Conservation (phyloP, 345 rosid species). For the Bretschneidera sinensis region DNA sequence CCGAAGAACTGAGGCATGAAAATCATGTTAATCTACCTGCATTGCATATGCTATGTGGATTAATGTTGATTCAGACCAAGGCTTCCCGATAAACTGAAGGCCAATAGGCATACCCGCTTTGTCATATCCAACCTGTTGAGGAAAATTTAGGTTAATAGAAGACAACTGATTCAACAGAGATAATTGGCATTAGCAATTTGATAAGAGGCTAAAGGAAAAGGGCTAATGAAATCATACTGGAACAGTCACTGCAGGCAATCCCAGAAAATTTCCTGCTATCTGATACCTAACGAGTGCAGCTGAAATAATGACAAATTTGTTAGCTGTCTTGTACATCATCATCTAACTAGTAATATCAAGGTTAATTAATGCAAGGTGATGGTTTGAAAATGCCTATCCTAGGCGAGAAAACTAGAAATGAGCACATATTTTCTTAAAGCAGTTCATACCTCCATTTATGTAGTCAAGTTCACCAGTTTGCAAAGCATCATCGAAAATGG, state of each 20-base stretch:
- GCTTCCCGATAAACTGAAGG: conserved; percentile 68
- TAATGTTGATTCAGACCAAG: conserved; percentile 70
- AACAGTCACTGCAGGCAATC: conserved; percentile 64
- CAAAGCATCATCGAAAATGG: conserved; percentile 37
- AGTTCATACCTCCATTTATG: conserved; percentile 59
- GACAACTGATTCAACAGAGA: neutral
- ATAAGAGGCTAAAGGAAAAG: neutral
- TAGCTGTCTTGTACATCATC: neutral
- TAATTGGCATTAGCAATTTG: neutral
- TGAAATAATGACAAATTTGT: conserved; percentile 23
- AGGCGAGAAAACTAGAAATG: too few relatives aligned
- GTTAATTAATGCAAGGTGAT: too few relatives aligned
- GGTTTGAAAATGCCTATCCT: too few relatives aligned
- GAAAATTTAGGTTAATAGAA: neutral
- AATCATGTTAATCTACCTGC: conserved; percentile 37
- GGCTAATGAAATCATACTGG: conserved; percentile 34
- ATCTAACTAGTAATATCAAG: conserved; percentile 4
- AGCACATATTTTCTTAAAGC: neutral
- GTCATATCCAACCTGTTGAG: conserved; percentile 65
- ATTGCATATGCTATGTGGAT: conserved; percentile 53
- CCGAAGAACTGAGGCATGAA: too few relatives aligned
- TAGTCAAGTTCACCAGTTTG: conserved; percentile 72
- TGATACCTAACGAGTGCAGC: conserved; percentile 67
- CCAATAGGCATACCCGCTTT: conserved; percentile 58
- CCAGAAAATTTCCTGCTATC: conserved; percentile 75